phyloP scores from a whole-genome alignment of 2,329 filamentous ascomycete genomes.

The Periconia digitata region DNA sequence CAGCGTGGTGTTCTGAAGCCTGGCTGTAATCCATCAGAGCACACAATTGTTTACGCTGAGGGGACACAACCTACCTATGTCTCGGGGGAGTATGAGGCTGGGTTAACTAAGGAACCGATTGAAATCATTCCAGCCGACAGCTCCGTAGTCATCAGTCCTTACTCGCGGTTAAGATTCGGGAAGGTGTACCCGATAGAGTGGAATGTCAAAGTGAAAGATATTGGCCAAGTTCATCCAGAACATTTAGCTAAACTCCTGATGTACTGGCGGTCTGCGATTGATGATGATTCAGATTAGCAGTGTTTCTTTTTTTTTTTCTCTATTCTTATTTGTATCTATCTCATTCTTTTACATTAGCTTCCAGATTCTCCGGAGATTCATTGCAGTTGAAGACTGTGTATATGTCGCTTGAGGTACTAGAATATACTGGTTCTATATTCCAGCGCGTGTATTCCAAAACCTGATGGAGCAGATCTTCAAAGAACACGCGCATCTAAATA shows the following conservation, averaged over 20 bases:
- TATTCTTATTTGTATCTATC: too few relatives aligned
- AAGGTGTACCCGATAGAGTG: slow-evolving; percentile 46
- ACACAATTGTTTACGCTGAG: slow-evolving; percentile 40
- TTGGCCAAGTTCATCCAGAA: slow-evolving; percentile 37
- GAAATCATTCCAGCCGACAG: slow-evolving; percentile 27
- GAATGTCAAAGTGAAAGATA: slow-evolving; percentile 47
- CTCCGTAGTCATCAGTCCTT: slow-evolving; percentile 24
- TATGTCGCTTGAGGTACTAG: too few relatives aligned
- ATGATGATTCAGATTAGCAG: too few relatives aligned
- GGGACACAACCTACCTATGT: slow-evolving; percentile 10
- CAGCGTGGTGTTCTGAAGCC: slow-evolving; percentile 38
- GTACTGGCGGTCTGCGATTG: too few relatives aligned
- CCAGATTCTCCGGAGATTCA: too few relatives aligned
- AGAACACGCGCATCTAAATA: too few relatives aligned
- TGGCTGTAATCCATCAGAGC: slow-evolving; percentile 38
- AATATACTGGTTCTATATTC: too few relatives aligned
- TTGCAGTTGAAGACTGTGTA: too few relatives aligned
- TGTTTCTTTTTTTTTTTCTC: too few relatives aligned
- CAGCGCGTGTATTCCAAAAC: too few relatives aligned
- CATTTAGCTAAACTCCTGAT: slow-evolving; percentile 20
- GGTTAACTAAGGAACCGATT: slow-evolving; percentile 42
- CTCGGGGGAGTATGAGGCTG: slow-evolving; percentile 31
- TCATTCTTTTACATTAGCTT: too few relatives aligned
- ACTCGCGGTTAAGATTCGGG: slow-evolving; percentile 46
- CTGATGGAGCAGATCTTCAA: too few relatives aligned